Base-by-base conservation (phyloP, 1,284 basidiomycete genomes). In the Trichosporon coremiiforme region DNA sequence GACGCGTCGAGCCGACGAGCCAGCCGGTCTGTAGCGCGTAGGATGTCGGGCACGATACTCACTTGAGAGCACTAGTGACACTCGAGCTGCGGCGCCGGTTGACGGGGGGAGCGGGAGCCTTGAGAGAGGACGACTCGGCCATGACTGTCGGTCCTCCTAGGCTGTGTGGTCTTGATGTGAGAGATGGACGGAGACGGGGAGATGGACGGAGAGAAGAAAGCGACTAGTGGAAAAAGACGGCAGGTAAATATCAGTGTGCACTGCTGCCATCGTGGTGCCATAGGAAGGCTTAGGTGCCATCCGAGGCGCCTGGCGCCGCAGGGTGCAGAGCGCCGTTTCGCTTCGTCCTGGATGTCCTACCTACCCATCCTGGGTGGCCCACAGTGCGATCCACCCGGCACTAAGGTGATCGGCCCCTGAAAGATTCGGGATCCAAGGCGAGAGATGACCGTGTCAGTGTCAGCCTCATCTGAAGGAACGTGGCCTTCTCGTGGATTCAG, bases 51-150 rank as follows among this genome's bases (percentile, higher is more conserved):
- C 12, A 13, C 9, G 5, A 74, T n/a, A n/a, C 77, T 71, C 41
- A 82, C 80, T 75, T 78, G 45, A 82, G 74, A 4, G 79, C 79
- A 22, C 69, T 74, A 4, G 79, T 79, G 25, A 80, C 77, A 57
- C 78, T 80, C 7, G 77, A 78, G 65, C 76, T 78, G 38, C 79
- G 74, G n/a, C 75, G 70, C 47, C 78, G 67, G 53, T 65, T 74
- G 12, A 66, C 35, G 10, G 72, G 66, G 4, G 47, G 17, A 4
- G 41, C 20, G 4, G 64, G 31, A 33, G 57, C 29, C 57, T 60
- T 31, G 57, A 60, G 57, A 10, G 57, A 67, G 33, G 29, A 15
- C 4, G 45, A 60, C 29, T 60, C 57, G 57, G 57, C 57, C 57
- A 60, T 60, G 29, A 17, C 33, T 17, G 9, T 22, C 8, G 47